Percentiles rank a stretch among this genome's conserved stretches.
phyloP scores from a whole-genome alignment of 768 basidiomycete species.

The Russula abietina region DNA sequence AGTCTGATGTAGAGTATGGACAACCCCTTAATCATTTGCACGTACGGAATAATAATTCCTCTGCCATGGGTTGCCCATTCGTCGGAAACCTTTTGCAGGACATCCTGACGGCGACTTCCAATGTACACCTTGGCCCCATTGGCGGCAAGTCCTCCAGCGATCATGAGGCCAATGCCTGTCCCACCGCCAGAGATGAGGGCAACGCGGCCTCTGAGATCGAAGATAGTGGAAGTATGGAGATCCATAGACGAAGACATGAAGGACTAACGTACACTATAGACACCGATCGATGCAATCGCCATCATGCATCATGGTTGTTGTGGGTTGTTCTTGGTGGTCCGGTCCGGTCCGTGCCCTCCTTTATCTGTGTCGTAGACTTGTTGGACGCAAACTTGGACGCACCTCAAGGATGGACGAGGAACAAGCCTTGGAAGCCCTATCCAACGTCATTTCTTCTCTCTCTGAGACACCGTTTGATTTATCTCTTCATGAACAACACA shows the following conservation, averaged over 20 bases:
- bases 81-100: constrained; percentile 48
- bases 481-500: constrained; percentile 60
- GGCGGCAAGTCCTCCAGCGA: constrained; percentile 64
- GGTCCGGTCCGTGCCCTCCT: background rate
- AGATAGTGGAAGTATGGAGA: constrained; percentile 14
- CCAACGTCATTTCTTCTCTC: constrained; percentile 51
- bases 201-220: constrained; percentile 23
- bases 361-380: background rate
- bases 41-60: constrained; percentile 58
- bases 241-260: constrained; percentile 8
- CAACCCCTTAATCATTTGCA: background rate
- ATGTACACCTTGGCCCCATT: constrained; percentile 81
- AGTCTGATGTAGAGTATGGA: background rate
- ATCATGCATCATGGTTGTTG: too few species aligned
- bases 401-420: constrained; percentile 46
- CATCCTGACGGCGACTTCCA: constrained; percentile 59
- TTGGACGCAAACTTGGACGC: too few species aligned
- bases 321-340: background rate
- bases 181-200: constrained; percentile 28
- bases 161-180: constrained; percentile 51
- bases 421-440: constrained; percentile 57
- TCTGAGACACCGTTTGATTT: constrained; percentile 55
- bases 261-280: background rate
- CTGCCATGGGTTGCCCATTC: constrained; percentile 39
- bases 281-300: background rate